Percentiles rank a stretch among this genome's conserved stretches.
These are phyloP conservation scores for Solanum chacoense DNA, from an alignment of 305 asterid genomes.

Conservation along the genomic window DNA sequence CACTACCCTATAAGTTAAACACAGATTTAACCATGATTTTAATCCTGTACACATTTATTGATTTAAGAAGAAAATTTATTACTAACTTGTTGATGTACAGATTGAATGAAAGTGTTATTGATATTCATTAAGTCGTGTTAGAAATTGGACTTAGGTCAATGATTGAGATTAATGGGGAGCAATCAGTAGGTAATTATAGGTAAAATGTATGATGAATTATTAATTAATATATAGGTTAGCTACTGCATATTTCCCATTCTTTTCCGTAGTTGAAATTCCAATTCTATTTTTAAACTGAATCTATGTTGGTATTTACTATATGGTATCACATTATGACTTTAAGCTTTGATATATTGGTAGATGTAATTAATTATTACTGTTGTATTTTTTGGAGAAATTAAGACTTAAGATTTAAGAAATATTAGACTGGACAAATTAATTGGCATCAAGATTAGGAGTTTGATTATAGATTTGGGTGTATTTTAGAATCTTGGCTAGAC, in stretches of 20 bases:
- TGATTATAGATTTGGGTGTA: background rate
- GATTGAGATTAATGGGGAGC: background rate
- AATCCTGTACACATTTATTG: background rate
- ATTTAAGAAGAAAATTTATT: background rate
- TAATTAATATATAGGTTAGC: background rate
- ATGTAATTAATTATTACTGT: background rate
- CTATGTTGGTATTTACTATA: background rate
- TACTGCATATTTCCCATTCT: background rate
- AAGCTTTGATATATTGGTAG: background rate
- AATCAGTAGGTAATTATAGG: background rate
- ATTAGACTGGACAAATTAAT: background rate
- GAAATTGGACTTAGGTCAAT: background rate
- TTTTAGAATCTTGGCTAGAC: background rate
- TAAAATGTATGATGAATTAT: background rate
- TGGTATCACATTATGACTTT: background rate
- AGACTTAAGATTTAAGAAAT: background rate
- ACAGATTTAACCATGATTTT: background rate
- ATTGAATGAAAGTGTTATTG: background rate
- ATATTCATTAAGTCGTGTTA: background rate
- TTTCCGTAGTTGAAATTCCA: background rate
- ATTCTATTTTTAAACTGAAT: background rate
- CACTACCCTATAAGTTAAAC: background rate
- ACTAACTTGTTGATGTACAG: background rate
- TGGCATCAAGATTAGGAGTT: background rate
- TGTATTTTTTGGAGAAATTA: background rate